Percentiles rank a stretch among this genome's conserved stretches.
Evolutionary conservation across 2,329 filamentous ascomycete species (phyloP).

Genomic region (Blumeriella jaapii): DNA sequence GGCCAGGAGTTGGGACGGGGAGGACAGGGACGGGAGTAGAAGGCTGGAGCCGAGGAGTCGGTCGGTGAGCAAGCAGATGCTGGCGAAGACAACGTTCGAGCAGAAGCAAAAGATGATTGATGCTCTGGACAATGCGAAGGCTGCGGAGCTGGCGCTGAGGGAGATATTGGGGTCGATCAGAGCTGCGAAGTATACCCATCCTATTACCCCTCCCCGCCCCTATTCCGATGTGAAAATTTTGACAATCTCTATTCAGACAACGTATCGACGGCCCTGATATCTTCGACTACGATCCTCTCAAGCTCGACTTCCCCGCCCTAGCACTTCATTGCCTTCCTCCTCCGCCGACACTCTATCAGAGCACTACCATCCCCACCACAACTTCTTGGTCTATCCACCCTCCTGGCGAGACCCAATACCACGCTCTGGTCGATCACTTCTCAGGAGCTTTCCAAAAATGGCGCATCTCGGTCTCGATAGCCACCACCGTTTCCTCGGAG

Average conservation of each 20-base stretch:
- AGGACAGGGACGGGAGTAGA: slow-evolving; percentile 27
- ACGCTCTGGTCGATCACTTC: slow-evolving; percentile 58
- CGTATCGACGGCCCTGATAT: slow-evolving; percentile 46
- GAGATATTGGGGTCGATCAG: slow-evolving; percentile 74
- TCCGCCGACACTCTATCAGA: slow-evolving; percentile 66
- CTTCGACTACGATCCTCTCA: slow-evolving; percentile 74
- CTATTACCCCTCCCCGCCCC: no score
- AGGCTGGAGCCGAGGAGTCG: slow-evolving; percentile 26
- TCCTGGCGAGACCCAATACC: slow-evolving; percentile 61
- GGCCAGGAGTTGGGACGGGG: slow-evolving; percentile 28
- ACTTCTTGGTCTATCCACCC: slow-evolving; percentile 74
- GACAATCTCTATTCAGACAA: slow-evolving; percentile 30
- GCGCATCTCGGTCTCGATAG: slow-evolving; percentile 42
- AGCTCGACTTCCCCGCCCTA: slow-evolving; percentile 76
- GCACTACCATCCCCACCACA: slow-evolving; percentile 65
- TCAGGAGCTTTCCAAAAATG: slow-evolving; percentile 55
- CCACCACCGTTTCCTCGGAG: slow-evolving; percentile 38
- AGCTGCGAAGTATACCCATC: slow-evolving; percentile 75
- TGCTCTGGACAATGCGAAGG: slow-evolving; percentile 66
- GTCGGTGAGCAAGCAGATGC: slow-evolving; percentile 38
- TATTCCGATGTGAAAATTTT: neutral
- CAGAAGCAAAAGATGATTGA: slow-evolving; percentile 53
- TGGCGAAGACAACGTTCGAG: slow-evolving; percentile 45
- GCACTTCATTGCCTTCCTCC: slow-evolving; percentile 71
- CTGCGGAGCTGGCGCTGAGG: slow-evolving; percentile 72